phyloP scores from a whole-genome alignment of 257 asterid genomes.

The Plantago elongata region DNA sequence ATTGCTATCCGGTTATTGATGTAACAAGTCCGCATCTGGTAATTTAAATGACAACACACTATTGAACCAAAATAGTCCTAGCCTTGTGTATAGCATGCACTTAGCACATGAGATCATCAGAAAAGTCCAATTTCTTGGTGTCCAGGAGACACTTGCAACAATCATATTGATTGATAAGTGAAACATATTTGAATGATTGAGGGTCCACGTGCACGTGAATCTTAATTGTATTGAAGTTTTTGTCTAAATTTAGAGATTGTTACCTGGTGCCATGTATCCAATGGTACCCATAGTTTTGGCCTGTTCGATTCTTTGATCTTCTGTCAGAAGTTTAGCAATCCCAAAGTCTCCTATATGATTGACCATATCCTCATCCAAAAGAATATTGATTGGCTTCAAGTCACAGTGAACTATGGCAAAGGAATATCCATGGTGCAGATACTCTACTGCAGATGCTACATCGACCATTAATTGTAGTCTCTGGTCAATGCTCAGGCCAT shows the following conservation, averaged over 20 bases:
- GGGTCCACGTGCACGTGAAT: too few relatives aligned
- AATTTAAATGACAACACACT: too few relatives aligned
- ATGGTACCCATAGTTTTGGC: conserved; percentile 13
- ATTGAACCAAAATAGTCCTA: too few relatives aligned
- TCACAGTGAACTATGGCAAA: conserved; percentile 30
- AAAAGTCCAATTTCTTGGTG: too few relatives aligned
- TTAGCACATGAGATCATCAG: too few relatives aligned
- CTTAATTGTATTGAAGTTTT: too few relatives aligned
- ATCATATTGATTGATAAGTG: too few relatives aligned
- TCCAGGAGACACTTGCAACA: too few relatives aligned
- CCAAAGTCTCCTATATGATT: background rate
- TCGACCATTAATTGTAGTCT: conserved; percentile 10
- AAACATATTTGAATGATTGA: too few relatives aligned
- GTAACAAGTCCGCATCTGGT: too few relatives aligned
- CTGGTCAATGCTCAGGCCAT: background rate
- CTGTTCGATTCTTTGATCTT: background rate
- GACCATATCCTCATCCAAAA: conserved; percentile 14
- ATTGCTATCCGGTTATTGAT: too few relatives aligned
- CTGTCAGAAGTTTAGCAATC: conserved; percentile 1
- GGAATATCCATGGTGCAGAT: conserved; percentile 14
- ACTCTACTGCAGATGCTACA: conserved; percentile 10
- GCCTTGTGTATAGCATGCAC: too few relatives aligned
- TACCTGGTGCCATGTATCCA: conserved; percentile 33
- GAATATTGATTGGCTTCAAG: conserved; percentile 35
- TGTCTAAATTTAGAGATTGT: background rate